These are phyloP conservation scores for Penicillium alfredii DNA, from an alignment of 495 filamentous ascomycete genomes.

Conservation along the genomic window DNA sequence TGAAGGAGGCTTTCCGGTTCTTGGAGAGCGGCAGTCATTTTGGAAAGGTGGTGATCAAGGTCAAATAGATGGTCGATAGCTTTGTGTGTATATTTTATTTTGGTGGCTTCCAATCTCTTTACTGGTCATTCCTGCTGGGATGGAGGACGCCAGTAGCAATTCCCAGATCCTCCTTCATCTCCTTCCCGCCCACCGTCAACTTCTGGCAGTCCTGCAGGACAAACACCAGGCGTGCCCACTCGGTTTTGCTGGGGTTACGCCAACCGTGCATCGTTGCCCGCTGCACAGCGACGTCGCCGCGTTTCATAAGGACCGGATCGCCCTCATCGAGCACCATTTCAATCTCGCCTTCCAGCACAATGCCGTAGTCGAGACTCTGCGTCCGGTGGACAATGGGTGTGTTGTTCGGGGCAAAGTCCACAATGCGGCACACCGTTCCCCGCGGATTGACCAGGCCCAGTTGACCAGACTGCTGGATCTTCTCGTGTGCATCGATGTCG, in stretches of 20 bases:
- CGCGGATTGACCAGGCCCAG: slow-evolving; percentile 47
- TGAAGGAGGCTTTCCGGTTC: slow-evolving; percentile 45
- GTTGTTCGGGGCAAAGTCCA: slow-evolving; percentile 60
- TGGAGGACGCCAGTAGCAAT: slow-evolving; percentile 15
- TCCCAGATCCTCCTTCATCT: slow-evolving; percentile 46
- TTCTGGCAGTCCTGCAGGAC: slow-evolving; percentile 48
- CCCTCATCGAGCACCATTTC: slow-evolving; percentile 69
- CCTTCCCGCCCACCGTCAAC: slow-evolving; percentile 35
- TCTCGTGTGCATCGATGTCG: slow-evolving; percentile 33
- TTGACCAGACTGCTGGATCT: slow-evolving; percentile 28
- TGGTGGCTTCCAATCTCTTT: background rate
- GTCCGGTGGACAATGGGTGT: slow-evolving; percentile 65
- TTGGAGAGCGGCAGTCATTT: slow-evolving; percentile 67
- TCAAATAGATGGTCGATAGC: slow-evolving; percentile 24
- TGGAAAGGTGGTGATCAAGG: slow-evolving; percentile 65
- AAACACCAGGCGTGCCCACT: slow-evolving; percentile 55
- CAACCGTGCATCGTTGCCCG: slow-evolving; percentile 49
- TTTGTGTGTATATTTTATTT: too few species aligned
- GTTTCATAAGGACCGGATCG: slow-evolving; percentile 56
- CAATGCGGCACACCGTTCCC: slow-evolving; percentile 49
- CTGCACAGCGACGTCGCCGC: slow-evolving; percentile 65
- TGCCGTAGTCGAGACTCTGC: slow-evolving; percentile 66
- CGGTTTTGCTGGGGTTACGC: slow-evolving; percentile 32
- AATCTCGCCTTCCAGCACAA: slow-evolving; percentile 68
- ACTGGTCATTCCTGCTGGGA: slow-evolving; percentile 44